A percentile compares a stretch with the other conserved stretches of the same genome.
phyloP scores from a whole-genome alignment of 371 early-diverging fungal genomes.

The Rhizomucor pusillus region DNA sequence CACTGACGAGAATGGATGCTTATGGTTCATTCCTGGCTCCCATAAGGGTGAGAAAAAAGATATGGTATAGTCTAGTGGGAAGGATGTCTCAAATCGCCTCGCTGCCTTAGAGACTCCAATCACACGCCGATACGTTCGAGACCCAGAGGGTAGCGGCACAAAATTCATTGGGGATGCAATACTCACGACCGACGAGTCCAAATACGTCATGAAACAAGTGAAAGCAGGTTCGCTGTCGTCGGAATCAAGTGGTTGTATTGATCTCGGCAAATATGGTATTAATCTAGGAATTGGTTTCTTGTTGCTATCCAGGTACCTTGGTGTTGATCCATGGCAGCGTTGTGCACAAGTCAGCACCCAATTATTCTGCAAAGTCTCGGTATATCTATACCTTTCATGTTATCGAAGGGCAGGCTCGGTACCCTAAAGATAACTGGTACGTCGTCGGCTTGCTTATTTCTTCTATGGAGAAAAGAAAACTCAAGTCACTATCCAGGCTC shows the following conservation, averaged over 20 bases:
- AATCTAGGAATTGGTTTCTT: neutral
- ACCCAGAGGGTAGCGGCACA: constrained; percentile 48
- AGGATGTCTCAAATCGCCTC: neutral
- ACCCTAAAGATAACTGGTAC: constrained; percentile 71
- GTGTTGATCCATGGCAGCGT: constrained; percentile 92
- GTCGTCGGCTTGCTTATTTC: neutral
- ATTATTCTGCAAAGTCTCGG: constrained; percentile 73
- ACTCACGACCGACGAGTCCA: constrained; percentile 28
- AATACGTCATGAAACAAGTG: constrained; percentile 40
- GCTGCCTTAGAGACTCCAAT: constrained; percentile 52
- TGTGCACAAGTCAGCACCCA: constrained; percentile 80
- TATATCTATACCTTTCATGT: constrained; percentile 94
- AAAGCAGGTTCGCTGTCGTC: constrained; percentile 36
- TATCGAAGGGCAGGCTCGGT: constrained; percentile 74
- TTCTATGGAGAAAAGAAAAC: neutral
- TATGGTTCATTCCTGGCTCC: constrained; percentile 84
- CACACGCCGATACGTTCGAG: constrained; percentile 74
- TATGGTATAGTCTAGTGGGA: neutral
- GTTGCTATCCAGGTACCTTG: constrained; percentile 56
- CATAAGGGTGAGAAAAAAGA: constrained; percentile 61
- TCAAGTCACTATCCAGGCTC: constrained; percentile 8
- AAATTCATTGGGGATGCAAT: constrained; percentile 54
- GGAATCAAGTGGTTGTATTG: too few species aligned
- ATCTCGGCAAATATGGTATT: neutral
- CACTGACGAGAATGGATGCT: constrained; percentile 84